Percentiles rank a stretch among this genome's conserved stretches.
These are phyloP conservation scores for Penicillium sp. DNA, from an alignment of 2,329 filamentous ascomycete species.

Conservation along the genomic window DNA sequence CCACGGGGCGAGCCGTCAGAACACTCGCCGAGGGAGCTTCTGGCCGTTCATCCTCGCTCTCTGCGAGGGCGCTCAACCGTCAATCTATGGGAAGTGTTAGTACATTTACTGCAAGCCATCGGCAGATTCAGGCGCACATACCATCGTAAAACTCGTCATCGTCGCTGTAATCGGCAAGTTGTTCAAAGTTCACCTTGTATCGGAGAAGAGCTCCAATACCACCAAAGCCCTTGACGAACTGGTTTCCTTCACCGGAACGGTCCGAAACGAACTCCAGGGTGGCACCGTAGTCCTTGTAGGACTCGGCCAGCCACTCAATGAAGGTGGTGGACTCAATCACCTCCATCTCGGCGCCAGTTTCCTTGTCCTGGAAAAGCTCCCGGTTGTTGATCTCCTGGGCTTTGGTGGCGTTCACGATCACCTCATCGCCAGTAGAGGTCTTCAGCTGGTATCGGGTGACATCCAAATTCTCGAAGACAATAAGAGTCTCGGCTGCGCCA, in stretches of 20 bases:
- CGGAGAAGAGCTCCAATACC: slow-evolving; percentile 95
- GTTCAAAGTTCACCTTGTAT: slow-evolving; percentile 99
- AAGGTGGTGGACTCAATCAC: slow-evolving; percentile 83
- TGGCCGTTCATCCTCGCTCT: slow-evolving; percentile 80
- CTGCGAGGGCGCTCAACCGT: slow-evolving; percentile 84
- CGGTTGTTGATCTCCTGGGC: slow-evolving; percentile 76
- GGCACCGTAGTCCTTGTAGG: slow-evolving; percentile 97
- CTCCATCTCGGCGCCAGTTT: slow-evolving; percentile 97
- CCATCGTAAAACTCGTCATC: slow-evolving; percentile 90
- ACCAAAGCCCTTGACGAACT: slow-evolving; percentile 99
- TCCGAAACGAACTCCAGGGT: slow-evolving; percentile 97
- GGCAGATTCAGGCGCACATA: slow-evolving; percentile 26
- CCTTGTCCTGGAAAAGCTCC: slow-evolving; percentile 89
- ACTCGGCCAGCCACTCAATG: slow-evolving; percentile 99
- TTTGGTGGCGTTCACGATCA: slow-evolving; percentile 86
- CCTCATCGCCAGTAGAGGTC: slow-evolving; percentile 68
- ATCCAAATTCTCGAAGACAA: slow-evolving; percentile 97
- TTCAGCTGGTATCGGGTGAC: slow-evolving; percentile 90
- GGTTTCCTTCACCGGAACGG: slow-evolving; percentile 95
- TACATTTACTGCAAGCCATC: not conserved
- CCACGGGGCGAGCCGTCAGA: slow-evolving; percentile 55
- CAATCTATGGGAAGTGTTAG: slow-evolving; percentile 62
- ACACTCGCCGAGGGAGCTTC: slow-evolving; percentile 52
- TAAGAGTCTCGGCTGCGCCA: slow-evolving; percentile 89
- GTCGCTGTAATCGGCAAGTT: slow-evolving; percentile 87